These are phyloP conservation scores for Coemansia sp. DNA, from an alignment of 192 early-diverging fungal genomes.

Conservation along the genomic window DNA sequence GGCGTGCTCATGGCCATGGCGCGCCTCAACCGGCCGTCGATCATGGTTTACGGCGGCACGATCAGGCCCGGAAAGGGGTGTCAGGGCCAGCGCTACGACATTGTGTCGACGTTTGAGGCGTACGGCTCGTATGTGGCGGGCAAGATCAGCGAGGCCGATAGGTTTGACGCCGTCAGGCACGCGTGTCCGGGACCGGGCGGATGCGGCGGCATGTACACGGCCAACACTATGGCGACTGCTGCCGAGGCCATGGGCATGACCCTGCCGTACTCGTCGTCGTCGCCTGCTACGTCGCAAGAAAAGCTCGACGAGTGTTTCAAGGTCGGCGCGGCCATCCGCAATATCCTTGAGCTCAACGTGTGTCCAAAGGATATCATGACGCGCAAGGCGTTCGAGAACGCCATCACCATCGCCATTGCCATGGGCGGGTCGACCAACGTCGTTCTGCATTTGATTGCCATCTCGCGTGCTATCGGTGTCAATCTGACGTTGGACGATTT, in stretches of 20 bases:
- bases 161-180: conserved; percentile 71
- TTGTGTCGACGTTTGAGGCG: conserved; percentile 97
- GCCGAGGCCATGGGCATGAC: conserved; percentile 98
- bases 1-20: conserved; percentile 97
- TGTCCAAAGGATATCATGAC: conserved; percentile 98
- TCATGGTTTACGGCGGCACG: conserved; percentile 99
- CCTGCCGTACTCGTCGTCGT: conserved; percentile 94
- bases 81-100: conserved; percentile 75
- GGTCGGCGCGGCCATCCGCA: conserved; percentile 86
- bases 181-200: conserved; percentile 91
- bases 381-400: conserved; percentile 92
- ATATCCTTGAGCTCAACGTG: conserved; percentile 90
- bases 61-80: conserved; percentile 76
- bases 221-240: conserved; percentile 96
- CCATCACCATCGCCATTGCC: conserved; percentile 91
- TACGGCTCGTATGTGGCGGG: conserved; percentile 95
- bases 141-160: conserved; percentile 85
- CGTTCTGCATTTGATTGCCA: conserved; percentile 93
- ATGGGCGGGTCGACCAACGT: conserved; percentile 98
- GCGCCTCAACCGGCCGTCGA: conserved; percentile 91
- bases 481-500: conserved; percentile 92
- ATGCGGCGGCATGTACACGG: conserved; percentile 99
- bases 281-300: conserved; percentile 85
- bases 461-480: conserved; percentile 83
- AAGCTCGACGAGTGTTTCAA: conserved; percentile 89